Conservation (phyloP, 2,329 filamentous ascomycete species). For the Apiospora pterosperma region DNA sequence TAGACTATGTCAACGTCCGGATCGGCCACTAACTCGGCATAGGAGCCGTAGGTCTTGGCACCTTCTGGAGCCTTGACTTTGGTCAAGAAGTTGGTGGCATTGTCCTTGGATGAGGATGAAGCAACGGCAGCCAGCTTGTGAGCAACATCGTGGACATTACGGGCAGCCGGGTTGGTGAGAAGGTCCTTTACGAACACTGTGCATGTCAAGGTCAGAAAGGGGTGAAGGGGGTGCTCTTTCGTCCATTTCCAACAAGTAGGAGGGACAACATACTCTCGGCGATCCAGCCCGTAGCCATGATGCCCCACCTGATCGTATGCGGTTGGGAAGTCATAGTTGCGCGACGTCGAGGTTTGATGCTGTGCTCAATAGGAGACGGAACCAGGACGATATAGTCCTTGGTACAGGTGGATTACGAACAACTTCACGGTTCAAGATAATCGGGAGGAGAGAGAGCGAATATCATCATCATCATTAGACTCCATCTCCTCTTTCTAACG, state of each 20-base stretch:
- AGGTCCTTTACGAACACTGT: constrained; percentile 73
- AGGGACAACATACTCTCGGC: constrained; percentile 49
- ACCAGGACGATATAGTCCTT: neutral
- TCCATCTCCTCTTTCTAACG: neutral
- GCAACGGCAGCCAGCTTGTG: constrained; percentile 79
- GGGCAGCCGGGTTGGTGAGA: constrained; percentile 66
- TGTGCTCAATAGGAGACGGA: neutral
- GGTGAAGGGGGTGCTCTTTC: constrained; percentile 5
- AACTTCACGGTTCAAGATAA: neutral
- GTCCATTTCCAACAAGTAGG: neutral
- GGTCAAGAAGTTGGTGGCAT: constrained; percentile 70
- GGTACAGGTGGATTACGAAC: neutral
- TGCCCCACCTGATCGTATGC: constrained; percentile 49
- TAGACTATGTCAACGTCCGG: constrained; percentile 81
- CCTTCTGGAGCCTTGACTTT: constrained; percentile 65
- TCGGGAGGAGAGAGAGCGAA: neutral
- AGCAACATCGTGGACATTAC: constrained; percentile 67
- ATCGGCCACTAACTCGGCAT: constrained; percentile 77
- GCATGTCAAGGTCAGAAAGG: neutral
- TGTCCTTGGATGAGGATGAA: constrained; percentile 68
- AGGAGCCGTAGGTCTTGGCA: constrained; percentile 74
- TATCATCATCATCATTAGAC: no score
- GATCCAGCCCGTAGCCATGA: constrained; percentile 59
- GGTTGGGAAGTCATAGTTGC: constrained; percentile 8
- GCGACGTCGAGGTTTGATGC: neutral